phyloP scores from a whole-genome alignment of 1,284 basidiomycete species.

The Cryptococcus jaspeensis region DNA sequence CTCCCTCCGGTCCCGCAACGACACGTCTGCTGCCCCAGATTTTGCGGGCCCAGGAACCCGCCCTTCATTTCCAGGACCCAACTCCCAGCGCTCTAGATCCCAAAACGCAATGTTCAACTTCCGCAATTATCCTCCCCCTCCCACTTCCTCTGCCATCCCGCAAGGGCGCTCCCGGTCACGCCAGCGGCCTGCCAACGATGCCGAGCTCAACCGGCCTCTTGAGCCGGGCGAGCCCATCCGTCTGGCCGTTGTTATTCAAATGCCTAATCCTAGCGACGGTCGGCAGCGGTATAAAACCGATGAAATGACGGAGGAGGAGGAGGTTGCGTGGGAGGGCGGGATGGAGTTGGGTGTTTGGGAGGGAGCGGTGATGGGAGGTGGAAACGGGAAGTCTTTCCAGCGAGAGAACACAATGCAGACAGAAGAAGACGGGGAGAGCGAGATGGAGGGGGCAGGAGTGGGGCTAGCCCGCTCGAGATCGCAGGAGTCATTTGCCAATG shows the following conservation, averaged over 20 bases:
- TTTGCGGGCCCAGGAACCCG: too few species aligned
- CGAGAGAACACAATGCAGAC: background rate
- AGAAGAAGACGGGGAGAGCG: background rate
- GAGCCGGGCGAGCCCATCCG: constrained; percentile 29
- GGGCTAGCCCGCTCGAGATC: background rate
- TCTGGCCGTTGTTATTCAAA: constrained; percentile 38
- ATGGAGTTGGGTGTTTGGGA: constrained; percentile 48
- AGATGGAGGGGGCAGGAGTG: background rate
- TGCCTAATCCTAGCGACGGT: constrained; percentile 23
- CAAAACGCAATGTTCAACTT: too few species aligned
- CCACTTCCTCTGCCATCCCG: too few species aligned
- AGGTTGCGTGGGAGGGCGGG: constrained; percentile 37
- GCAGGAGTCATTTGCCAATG: background rate
- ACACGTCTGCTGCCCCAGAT: too few species aligned
- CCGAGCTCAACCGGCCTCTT: constrained; percentile 16
- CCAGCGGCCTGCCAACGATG: too few species aligned
- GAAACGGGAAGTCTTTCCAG: background rate
- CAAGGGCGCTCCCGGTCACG: too few species aligned
- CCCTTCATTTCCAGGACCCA: too few species aligned
- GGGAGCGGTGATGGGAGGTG: constrained; percentile 19
- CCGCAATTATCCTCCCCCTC: too few species aligned
- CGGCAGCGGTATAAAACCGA: constrained; percentile 2
- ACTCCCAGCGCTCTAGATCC: too few species aligned
- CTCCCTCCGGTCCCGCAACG: background rate
- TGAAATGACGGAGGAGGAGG: constrained; percentile 27